Base-by-base conservation (phyloP, 2,329 filamentous ascomycete genomes). In the Pseudogymnoascus sp. region DNA sequence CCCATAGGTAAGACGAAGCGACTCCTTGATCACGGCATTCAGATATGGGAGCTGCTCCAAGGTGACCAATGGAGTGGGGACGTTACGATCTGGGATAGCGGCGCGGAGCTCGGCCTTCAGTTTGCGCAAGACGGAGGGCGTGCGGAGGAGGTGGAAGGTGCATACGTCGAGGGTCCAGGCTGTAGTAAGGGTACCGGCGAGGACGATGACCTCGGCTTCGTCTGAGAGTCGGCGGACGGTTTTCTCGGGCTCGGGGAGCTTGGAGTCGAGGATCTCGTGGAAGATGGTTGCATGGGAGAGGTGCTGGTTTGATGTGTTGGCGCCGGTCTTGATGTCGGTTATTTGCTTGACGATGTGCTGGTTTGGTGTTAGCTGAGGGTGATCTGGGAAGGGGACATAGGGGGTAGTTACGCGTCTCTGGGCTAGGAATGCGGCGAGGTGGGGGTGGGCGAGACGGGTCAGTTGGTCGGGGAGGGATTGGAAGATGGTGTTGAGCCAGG, bases 171-270 rank as follows among this genome's bases (percentile, higher is more conserved):
- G 67, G 0, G 72, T 68, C 67, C 71, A 72, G 9, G 70, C 70
- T 0, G 72, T 74, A 0, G 77, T 79, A 38, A 76, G 72, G 6
- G 73, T 75, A 2, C 75, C 77, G 1, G 76, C 77, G 0, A 63
- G 63, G 1, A 69, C 65, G 10, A 68, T 40, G 11, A 69, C 56
- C 42, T 66, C 61, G 9, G 62, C 72, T 60, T 60, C 59, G 7
- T 42, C 59, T 7, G 33, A 38, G 19, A 60, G 59, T 7, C 59
- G 33, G 15, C 37, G 33, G 15, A 38, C 19, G 7, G 35, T 3
- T 42, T 42, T 60, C 11, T 40, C 59, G 3, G 10, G 4, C n/a
- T 42, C 59, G n/a, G 38, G 33, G 0, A 60, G 59, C 7, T 40
- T 60, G 10, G 35, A 38, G 19, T 15, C 15, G 33, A 60, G 33